Percentiles rank a stretch among this genome's conserved stretches.
phyloP scores from a whole-genome alignment of 208 protist genomes.

The Trypanosomatidae sp. region DNA sequence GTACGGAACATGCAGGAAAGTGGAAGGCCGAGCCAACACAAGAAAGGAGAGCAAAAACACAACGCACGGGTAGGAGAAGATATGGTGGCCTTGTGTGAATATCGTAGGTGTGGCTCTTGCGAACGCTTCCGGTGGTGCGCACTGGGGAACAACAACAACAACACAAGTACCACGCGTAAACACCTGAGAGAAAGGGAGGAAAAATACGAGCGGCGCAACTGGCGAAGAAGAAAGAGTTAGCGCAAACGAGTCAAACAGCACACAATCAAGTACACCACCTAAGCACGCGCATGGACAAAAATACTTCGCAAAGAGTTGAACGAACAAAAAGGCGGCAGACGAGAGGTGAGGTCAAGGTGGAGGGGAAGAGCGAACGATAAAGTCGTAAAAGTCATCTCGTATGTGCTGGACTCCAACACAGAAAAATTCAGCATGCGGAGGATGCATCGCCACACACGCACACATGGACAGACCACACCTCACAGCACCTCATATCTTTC shows the following conservation, averaged over 20 bases:
- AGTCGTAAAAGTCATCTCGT: background rate
- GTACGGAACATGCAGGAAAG: background rate
- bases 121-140: too few species aligned
- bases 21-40: background rate
- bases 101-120: background rate
- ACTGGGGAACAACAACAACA: background rate
- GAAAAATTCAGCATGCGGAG: background rate
- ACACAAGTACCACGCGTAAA: background rate
- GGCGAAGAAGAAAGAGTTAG: background rate
- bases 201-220: background rate
- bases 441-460: background rate
- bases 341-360: background rate
- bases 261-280: background rate
- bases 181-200: background rate
- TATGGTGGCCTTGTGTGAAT: background rate
- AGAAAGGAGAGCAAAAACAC: background rate
- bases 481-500: background rate
- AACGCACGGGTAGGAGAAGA: background rate
- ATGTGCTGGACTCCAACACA: background rate
- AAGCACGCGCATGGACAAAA: too few species aligned
- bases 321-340: too few species aligned
- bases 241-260: background rate
- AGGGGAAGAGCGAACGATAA: background rate
- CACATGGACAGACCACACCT: background rate
- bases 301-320: too few species aligned